Evolutionary conservation across 2,329 filamentous ascomycete genomes (phyloP).

Genomic region (Fusarium sambucinum): DNA sequence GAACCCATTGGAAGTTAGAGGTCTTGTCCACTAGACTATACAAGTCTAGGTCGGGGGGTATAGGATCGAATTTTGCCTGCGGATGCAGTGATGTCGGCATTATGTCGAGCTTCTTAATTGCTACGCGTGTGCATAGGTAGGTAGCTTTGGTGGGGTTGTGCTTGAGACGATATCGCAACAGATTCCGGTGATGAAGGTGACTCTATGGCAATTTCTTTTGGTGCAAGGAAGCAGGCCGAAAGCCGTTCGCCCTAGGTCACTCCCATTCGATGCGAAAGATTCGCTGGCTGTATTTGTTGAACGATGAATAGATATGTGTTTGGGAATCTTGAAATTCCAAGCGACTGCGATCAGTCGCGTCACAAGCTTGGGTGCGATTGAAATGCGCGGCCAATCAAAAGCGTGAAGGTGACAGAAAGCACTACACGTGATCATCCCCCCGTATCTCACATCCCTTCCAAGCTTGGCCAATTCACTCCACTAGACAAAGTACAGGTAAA

Average conservation of each 20-base stretch:
- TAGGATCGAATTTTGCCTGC: constrained; percentile 90
- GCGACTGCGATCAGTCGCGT: constrained; percentile 21
- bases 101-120: constrained; percentile 44
- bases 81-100: constrained; percentile 84
- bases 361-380: constrained; percentile 15
- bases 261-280: constrained; percentile 14
- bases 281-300: background rate
- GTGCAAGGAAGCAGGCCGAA: background rate
- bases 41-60: constrained; percentile 87
- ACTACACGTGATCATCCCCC: constrained; percentile 33
- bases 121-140: constrained; percentile 16
- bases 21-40: constrained; percentile 79
- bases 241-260: constrained; percentile 8
- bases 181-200: background rate
- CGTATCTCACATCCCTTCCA: background rate
- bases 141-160: constrained; percentile 18
- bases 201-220: background rate
- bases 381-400: constrained; percentile 42
- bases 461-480: constrained; percentile 8
- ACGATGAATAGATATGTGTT: background rate
- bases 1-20: constrained; percentile 87
- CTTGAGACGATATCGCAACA: background rate
- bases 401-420: background rate
- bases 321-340: constrained; percentile 8
- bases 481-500: background rate